Evolutionary conservation across 2,329 filamentous ascomycete genomes (phyloP).

Genomic region (Capronia americana): DNA sequence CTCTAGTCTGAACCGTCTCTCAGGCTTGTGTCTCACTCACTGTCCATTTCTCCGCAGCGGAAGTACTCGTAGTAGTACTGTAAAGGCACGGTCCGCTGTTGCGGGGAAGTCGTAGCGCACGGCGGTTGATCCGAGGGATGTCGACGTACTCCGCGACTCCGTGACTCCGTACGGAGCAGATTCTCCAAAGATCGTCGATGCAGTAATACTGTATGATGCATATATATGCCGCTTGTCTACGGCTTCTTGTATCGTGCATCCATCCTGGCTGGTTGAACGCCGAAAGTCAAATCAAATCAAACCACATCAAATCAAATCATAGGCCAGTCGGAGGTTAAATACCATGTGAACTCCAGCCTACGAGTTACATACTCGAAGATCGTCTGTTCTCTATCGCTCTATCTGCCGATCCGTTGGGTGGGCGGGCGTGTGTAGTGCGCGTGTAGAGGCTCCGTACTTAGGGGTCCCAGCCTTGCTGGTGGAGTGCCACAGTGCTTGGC

Average conservation of each 20-base stretch:
- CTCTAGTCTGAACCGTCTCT: background rate
- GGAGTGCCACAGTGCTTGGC: background rate
- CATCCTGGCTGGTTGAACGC: too few relatives aligned
- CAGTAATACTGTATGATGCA: background rate
- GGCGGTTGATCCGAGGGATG: background rate
- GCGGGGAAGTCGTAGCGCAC: constrained; percentile 6
- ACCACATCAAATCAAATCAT: too few relatives aligned
- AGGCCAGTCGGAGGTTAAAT: too few relatives aligned
- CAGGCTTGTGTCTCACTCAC: too few relatives aligned
- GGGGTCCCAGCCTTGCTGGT: background rate
- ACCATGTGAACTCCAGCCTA: too few relatives aligned
- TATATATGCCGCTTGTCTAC: too few relatives aligned
- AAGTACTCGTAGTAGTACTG: too few relatives aligned
- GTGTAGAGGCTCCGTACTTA: too few relatives aligned
- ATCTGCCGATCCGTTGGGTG: background rate
- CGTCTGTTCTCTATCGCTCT: too few relatives aligned
- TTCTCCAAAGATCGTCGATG: constrained; percentile 14
- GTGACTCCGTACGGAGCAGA: background rate
- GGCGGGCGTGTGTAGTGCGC: background rate
- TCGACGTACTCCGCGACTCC: too few relatives aligned
- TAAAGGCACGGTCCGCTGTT: background rate
- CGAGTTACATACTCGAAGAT: too few relatives aligned
- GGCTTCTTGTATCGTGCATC: background rate
- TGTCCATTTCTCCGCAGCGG: constrained; percentile 5
- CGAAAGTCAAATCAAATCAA: too few relatives aligned